Evolutionary conservation across 73 alveolate genomes (phyloP).

Genomic region (Tetrahymena thermophila): DNA sequence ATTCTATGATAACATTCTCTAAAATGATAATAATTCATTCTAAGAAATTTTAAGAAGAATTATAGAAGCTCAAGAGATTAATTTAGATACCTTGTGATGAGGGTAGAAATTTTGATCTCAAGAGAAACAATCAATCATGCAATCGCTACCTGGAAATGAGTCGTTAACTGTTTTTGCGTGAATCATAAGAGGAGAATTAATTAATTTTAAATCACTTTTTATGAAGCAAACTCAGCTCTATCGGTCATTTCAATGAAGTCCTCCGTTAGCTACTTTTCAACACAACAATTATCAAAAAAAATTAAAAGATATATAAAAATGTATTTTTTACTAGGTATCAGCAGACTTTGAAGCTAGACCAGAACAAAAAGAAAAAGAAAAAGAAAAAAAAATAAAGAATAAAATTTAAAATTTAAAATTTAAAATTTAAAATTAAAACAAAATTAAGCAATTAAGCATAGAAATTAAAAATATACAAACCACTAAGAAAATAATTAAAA

Average conservation of each 20-base stretch:
- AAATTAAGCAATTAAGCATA: neutral
- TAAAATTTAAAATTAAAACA: neutral
- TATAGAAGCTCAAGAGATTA: neutral
- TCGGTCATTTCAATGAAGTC: neutral
- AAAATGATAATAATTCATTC: neutral
- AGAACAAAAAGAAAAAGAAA: neutral
- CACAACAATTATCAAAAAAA: neutral
- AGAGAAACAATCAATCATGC: neutral
- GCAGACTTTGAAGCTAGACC: neutral
- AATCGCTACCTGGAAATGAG: neutral
- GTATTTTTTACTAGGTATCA: neutral
- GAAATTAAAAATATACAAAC: neutral
- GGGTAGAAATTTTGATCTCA: neutral
- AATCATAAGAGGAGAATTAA: neutral
- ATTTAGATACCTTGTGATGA: neutral
- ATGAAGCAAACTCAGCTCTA: neutral
- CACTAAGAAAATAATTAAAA: neutral
- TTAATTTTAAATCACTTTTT: neutral
- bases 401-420: neutral
- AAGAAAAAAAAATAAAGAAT: neutral
- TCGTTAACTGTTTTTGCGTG: neutral
- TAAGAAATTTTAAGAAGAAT: neutral
- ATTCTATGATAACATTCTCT: neutral
- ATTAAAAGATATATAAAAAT: neutral
- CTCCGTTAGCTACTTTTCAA: constrained; percentile 1